Evolutionary conservation across 2,329 filamentous ascomycete genomes (phyloP).

Genomic region (Tolypocladium pustulatum): DNA sequence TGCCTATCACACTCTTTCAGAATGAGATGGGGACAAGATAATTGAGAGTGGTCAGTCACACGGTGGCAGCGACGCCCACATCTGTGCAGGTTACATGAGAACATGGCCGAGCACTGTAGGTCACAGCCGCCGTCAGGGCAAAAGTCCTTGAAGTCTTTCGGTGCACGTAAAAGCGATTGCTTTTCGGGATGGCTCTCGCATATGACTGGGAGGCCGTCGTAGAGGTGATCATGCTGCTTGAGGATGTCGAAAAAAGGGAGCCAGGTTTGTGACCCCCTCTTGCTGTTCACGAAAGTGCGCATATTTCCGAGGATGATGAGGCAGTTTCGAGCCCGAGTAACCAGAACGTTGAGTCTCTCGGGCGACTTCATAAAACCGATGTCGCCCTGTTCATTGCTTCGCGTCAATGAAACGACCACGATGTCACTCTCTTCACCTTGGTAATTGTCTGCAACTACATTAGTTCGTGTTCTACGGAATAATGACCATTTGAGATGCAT

Average conservation of each 20-base stretch:
- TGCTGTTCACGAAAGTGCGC: constrained; percentile 51
- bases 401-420: constrained; percentile 55
- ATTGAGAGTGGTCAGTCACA: constrained; percentile 44
- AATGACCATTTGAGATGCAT: neutral
- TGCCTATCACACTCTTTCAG: constrained; percentile 36
- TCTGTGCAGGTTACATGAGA: constrained; percentile 48
- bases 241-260: constrained; percentile 44
- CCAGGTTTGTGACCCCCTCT: constrained; percentile 36
- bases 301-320: constrained; percentile 63
- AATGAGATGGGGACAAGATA: constrained; percentile 22
- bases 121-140: constrained; percentile 64
- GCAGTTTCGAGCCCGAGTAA: constrained; percentile 54
- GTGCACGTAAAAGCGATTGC: constrained; percentile 31
- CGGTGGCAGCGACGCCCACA: constrained; percentile 55
- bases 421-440: constrained; percentile 71
- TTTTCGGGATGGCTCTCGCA: constrained; percentile 50
- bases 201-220: constrained; percentile 48
- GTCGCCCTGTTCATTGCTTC: constrained; percentile 52
- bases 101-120: constrained; percentile 9
- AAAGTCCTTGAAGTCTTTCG: constrained; percentile 47
- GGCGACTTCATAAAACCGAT: constrained; percentile 61
- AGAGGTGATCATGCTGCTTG: constrained; percentile 37
- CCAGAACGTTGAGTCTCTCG: constrained; percentile 58
- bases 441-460: constrained; percentile 51
- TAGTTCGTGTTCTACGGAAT: constrained; percentile 10